Percentiles rank a stretch among this genome's conserved stretches.
phyloP scores from a whole-genome alignment of 495 filamentous ascomycete genomes.

The Endocarpon pusillum region DNA sequence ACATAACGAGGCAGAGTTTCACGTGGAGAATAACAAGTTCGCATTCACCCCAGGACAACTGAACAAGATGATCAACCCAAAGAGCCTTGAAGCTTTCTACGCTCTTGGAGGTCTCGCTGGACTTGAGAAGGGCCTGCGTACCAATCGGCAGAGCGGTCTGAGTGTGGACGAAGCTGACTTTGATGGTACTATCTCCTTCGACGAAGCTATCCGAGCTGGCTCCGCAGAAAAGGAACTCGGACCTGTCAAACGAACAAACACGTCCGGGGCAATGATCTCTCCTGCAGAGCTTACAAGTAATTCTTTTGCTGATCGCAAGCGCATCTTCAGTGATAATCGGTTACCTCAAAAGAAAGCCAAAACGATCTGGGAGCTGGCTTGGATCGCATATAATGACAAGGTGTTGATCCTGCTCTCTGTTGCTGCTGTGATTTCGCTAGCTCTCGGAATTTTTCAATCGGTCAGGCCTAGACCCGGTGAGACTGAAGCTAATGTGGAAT shows the following conservation, averaged over 20 bases:
- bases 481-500: conserved; percentile 50
- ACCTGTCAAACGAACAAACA: conserved; percentile 13
- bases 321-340: conserved; percentile 52
- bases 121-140: conserved; percentile 59
- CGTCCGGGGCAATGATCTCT: conserved; percentile 11
- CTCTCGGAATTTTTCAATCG: conserved; percentile 57
- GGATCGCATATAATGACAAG: conserved; percentile 75
- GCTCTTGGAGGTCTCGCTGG: conserved; percentile 64
- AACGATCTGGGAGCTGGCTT: conserved; percentile 53
- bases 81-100: conserved; percentile 59
- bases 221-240: conserved; percentile 18
- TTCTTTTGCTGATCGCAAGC: conserved; percentile 41
- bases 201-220: conserved; percentile 33
- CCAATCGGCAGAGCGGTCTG: conserved; percentile 48
- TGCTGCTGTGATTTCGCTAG: conserved; percentile 70
- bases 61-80: conserved; percentile 64
- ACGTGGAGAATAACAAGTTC: conserved; percentile 60
- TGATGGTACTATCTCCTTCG: conserved; percentile 49
- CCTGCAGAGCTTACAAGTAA: conserved; percentile 15
- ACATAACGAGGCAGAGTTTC: conserved; percentile 53
- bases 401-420: conserved; percentile 62
- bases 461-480: conserved; percentile 28
- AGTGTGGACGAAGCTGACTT: conserved; percentile 55
- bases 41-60: conserved; percentile 71
- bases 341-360: conserved; percentile 59